phyloP scores from a whole-genome alignment of 2,329 filamentous ascomycete species.

The Penicillium sp. region DNA sequence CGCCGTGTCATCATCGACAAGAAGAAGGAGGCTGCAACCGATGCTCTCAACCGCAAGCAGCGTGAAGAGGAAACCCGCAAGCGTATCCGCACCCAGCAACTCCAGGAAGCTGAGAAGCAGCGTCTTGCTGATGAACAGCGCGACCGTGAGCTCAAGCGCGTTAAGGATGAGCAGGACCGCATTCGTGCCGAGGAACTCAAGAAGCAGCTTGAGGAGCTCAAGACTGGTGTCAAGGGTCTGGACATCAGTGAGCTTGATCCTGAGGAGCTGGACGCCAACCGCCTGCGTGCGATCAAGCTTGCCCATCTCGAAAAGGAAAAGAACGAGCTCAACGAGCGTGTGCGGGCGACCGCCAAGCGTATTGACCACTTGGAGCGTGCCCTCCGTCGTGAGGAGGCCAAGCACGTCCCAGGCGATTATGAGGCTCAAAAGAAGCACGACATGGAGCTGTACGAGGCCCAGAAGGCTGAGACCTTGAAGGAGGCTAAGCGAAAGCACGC shows the following conservation, averaged over 20 bases:
- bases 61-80: constrained; percentile 89
- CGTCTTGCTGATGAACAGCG: constrained; percentile 88
- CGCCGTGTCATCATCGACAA: constrained; percentile 90
- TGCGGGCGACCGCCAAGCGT: constrained; percentile 87
- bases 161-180: constrained; percentile 80
- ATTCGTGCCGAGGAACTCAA: constrained; percentile 91
- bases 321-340: constrained; percentile 86
- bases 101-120: constrained; percentile 82
- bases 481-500: constrained; percentile 85
- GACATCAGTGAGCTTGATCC: constrained; percentile 67
- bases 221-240: constrained; percentile 76
- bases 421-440: constrained; percentile 74
- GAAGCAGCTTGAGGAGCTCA: constrained; percentile 85
- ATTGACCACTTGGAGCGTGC: constrained; percentile 96
- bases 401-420: constrained; percentile 84
- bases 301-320: constrained; percentile 96
- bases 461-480: constrained; percentile 69
- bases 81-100: constrained; percentile 75
- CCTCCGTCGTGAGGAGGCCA: constrained; percentile 89
- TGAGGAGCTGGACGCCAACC: constrained; percentile 79
- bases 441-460: constrained; percentile 69
- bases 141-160: constrained; percentile 78
- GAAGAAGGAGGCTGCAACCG: constrained; percentile 92
- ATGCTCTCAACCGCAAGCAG: constrained; percentile 79
- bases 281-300: constrained; percentile 89